Conservation (phyloP, 1,284 basidiomycete species). For the Cutaneotrichosporon sp. region DNA sequence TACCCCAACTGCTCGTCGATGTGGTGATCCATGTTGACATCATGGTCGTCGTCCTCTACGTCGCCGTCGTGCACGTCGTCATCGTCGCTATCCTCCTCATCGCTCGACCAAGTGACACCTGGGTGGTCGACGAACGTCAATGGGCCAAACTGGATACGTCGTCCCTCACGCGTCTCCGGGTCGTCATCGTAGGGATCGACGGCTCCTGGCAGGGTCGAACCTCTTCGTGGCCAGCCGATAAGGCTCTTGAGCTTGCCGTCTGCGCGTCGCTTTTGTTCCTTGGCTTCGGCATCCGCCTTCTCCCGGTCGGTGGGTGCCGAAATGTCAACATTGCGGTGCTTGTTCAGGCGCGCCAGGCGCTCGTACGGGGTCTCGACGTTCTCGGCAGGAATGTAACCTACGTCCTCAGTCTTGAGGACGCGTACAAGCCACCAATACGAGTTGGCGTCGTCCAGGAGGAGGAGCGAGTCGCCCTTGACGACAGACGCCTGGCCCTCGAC, state of each 20-base stretch:
- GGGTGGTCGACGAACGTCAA: constrained; percentile 58
- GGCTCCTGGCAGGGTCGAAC: constrained; percentile 19
- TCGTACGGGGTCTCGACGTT: constrained; percentile 99
- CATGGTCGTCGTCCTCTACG: constrained; percentile 25
- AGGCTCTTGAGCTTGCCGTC: constrained; percentile 33
- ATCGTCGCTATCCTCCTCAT: constrained; percentile 63
- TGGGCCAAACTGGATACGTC: constrained; percentile 55
- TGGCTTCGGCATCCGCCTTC: constrained; percentile 29
- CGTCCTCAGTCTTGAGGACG: constrained; percentile 94
- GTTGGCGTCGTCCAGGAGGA: constrained; percentile 92
- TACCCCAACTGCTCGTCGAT: constrained; percentile 20
- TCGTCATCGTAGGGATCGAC: constrained; percentile 19
- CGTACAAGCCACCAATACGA: constrained; percentile 98
- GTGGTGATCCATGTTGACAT: constrained; percentile 18
- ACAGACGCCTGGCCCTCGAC: constrained; percentile 96
- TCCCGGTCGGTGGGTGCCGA: constrained; percentile 40
- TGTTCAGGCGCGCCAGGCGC: constrained; percentile 90
- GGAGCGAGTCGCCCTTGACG: constrained; percentile 89
- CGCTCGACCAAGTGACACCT: constrained; percentile 64
- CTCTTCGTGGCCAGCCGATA: constrained; percentile 34
- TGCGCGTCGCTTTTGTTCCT: constrained; percentile 19
- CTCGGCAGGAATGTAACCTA: constrained; percentile 99
- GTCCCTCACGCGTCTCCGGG: constrained; percentile 25
- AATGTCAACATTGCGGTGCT: constrained; percentile 95
- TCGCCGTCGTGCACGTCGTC: constrained; percentile 65